These are phyloP conservation scores for Fragilariopsis cylindrus DNA, from an alignment of 108 stramenopile species.

Conservation along the genomic window DNA sequence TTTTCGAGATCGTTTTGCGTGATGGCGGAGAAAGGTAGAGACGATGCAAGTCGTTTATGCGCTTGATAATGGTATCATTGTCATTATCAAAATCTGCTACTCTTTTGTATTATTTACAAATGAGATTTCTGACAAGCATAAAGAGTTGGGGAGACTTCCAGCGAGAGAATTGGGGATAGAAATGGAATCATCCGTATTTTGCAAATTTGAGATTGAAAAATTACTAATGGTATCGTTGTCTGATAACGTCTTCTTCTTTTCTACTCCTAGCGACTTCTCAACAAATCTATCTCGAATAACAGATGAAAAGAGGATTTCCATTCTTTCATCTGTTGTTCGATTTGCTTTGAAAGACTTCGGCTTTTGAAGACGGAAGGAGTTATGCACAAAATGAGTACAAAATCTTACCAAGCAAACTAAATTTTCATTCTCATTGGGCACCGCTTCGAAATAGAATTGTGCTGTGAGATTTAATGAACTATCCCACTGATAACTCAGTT, in stretches of 20 bases:
- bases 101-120: too few relatives aligned
- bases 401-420: not conserved
- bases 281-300: constrained; percentile 14
- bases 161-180: too few relatives aligned
- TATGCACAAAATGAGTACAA: not conserved
- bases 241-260: not conserved
- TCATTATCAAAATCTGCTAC: not conserved
- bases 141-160: too few relatives aligned
- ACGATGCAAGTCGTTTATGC: not conserved
- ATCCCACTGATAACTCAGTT: not conserved
- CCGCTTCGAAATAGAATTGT: not conserved
- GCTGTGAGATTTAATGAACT: not conserved
- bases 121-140: too few relatives aligned
- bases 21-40: not conserved
- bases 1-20: not conserved
- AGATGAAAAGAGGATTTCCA: not conserved
- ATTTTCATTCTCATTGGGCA: not conserved
- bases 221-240: not conserved
- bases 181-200: too few relatives aligned
- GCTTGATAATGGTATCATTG: not conserved
- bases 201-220: too few relatives aligned
- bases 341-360: not conserved
- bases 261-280: not conserved
- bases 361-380: constrained; percentile 5
- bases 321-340: not conserved